These are phyloP conservation scores for Penicillium capsulatum DNA, from an alignment of 2,329 filamentous ascomycete species.

Conservation along the genomic window DNA sequence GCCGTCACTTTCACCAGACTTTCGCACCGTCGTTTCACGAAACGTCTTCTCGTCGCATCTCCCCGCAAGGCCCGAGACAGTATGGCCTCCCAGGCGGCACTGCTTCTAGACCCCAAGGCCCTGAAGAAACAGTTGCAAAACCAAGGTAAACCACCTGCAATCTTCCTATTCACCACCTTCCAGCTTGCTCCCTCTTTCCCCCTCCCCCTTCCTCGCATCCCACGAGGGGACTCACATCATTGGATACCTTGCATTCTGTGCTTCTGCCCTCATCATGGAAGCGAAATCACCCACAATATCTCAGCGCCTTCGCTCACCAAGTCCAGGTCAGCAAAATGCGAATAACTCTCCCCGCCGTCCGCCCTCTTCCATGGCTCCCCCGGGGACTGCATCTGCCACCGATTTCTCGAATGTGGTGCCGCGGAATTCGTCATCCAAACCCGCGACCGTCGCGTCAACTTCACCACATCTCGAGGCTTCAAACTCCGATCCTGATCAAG, in stretches of 20 bases:
- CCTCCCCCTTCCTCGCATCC: conserved; percentile 13
- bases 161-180: background rate
- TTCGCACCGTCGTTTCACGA: no score
- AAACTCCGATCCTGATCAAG: conserved; percentile 17
- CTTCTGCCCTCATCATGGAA: no score
- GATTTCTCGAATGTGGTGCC: conserved; percentile 22
- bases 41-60: no score
- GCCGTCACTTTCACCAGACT: no score
- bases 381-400: conserved; percentile 24
- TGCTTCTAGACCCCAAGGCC: conserved; percentile 44
- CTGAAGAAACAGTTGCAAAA: conserved; percentile 36
- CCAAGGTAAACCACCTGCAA: conserved; percentile 30
- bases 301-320: conserved; percentile 25
- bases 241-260: no score
- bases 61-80: conserved; percentile 4
- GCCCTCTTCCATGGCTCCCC: conserved; percentile 19
- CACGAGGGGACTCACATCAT: no score
- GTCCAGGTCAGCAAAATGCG: conserved; percentile 19
- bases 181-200: background rate
- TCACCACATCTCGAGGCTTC: conserved; percentile 12
- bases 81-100: conserved; percentile 41
- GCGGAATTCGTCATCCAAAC: conserved; percentile 10
- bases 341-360: conserved; percentile 11
- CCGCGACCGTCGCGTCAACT: conserved; percentile 12
- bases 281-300: no score